phyloP scores from a whole-genome alignment of 805 yeast species.

The Clavispora santaluciae region DNA sequence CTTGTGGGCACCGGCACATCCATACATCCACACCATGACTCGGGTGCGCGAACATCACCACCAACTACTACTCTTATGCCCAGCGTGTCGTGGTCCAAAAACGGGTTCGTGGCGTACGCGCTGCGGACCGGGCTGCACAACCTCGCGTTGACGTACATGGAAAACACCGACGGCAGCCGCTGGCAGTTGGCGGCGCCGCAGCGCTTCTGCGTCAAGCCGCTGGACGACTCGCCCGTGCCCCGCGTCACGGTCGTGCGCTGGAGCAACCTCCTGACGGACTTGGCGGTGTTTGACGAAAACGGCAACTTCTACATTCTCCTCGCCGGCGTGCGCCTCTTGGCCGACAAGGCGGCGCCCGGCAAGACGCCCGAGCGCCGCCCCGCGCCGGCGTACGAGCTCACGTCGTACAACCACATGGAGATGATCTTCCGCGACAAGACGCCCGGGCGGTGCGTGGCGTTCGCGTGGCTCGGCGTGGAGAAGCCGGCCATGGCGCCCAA shows the following conservation, averaged over 20 bases:
- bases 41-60: slow-evolving; percentile 1
- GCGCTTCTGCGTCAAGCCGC: slow-evolving; percentile 26
- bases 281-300: slow-evolving; percentile 68
- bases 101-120: slow-evolving; percentile 76
- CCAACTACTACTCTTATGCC: slow-evolving; percentile 2
- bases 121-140: slow-evolving; percentile 34
- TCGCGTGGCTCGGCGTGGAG: slow-evolving; percentile 72
- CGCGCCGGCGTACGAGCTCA: slow-evolving; percentile 39
- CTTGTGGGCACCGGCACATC: no score
- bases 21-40: no score
- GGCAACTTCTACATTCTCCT: slow-evolving; percentile 52
- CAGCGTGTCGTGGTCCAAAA: slow-evolving; percentile 70
- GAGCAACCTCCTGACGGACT: slow-evolving; percentile 75
- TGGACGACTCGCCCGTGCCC: slow-evolving; percentile 21
- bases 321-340: slow-evolving; percentile 38
- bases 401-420: slow-evolving; percentile 43
- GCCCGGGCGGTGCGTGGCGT: slow-evolving; percentile 32
- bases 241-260: slow-evolving; percentile 52
- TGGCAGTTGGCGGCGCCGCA: slow-evolving; percentile 74
- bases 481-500: slow-evolving; percentile 57
- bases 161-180: slow-evolving; percentile 64
- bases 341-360: no score
- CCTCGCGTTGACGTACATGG: slow-evolving; percentile 61
- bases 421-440: slow-evolving; percentile 42
- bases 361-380: no score